Base-by-base conservation (phyloP, 1,284 basidiomycete genomes). In the Phaffia rhodozyma region DNA sequence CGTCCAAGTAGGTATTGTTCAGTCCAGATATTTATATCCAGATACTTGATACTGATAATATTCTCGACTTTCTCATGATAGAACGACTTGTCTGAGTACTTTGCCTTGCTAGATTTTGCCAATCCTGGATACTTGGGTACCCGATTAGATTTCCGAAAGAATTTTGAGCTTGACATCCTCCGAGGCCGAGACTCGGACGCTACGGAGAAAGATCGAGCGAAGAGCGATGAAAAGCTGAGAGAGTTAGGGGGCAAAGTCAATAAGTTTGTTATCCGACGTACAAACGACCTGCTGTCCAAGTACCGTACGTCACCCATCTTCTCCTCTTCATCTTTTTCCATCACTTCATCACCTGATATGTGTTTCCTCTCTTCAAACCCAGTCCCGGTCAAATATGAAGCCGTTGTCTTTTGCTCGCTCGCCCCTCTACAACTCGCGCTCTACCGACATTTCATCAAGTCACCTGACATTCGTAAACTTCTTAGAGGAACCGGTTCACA, bases 331-430 rank as follows among this genome's bases (percentile, higher is more conserved):
- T 59, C 23, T 52, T 62, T 55, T 71, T 58, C 49, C 6, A 32
- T 53, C 23, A 32, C 9, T 1, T 11, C n/a, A 20, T n/a, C n/a
- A 3, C 20, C n/a, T 55, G 21, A 29, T 43, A 51, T 34, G 50
- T 9, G 32, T 9, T 58, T 27, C 58, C 20, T 43, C 20, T 38
- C 5, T 25, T 49, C 30, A 13, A 53, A 21, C 23, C 9, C 69
- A 96, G 92, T 99, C 53, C 94, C 94, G 3, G 91, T 98, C 78
- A 99, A 99, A 75, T 97, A 98, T 78, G 94, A 98, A 76, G 92
- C 97, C 68, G 96, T 98, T 68, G 96, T 99, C 1, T 99, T 98
- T 77, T 97, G 94, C 75, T 81, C 84, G 56, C 83, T 92, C 20
- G 93, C 91, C 1, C 80, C 86, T 2, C 87, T 98, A 71, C 94